Conservation (phyloP, 495 filamentous ascomycete genomes). For the Aspergillus sclerotiicarbonarius region DNA sequence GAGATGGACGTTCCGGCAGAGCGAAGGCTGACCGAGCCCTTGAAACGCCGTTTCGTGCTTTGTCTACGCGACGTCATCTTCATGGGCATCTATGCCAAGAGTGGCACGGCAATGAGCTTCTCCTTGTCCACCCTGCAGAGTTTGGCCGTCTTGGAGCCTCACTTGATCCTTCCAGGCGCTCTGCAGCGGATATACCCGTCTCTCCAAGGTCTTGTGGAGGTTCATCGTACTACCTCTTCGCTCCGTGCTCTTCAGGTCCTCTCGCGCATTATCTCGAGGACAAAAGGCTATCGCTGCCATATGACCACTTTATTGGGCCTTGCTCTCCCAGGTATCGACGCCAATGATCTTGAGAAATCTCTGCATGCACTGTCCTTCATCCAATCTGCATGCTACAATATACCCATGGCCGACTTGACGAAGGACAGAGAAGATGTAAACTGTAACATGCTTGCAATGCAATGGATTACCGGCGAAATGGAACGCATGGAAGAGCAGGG, state of each 20-base stretch:
- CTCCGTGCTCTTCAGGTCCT: conserved; percentile 87
- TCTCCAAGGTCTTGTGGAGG: conserved; percentile 93
- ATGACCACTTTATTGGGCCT: conserved; percentile 89
- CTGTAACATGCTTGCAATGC: conserved; percentile 73
- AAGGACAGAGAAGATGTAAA: conserved; percentile 65
- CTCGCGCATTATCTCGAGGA: conserved; percentile 81
- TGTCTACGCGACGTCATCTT: conserved; percentile 90
- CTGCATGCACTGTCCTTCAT: conserved; percentile 92
- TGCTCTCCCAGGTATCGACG: conserved; percentile 92
- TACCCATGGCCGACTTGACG: conserved; percentile 84
- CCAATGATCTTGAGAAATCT: conserved; percentile 96
- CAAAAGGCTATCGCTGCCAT: conserved; percentile 92
- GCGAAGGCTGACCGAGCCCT: conserved; percentile 68
- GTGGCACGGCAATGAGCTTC: conserved; percentile 83
- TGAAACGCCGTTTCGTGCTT: conserved; percentile 89
- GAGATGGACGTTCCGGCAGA: conserved; percentile 83
- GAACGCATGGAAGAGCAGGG: conserved; percentile 90
- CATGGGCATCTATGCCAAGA: conserved; percentile 98
- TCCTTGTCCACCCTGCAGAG: conserved; percentile 86
- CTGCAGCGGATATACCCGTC: conserved; percentile 96
- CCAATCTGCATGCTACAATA: conserved; percentile 89
- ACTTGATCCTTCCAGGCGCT: conserved; percentile 88
- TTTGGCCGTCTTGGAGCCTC: conserved; percentile 85
- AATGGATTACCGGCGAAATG: conserved; percentile 93
- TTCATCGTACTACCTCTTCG: conserved; percentile 93